Evolutionary conservation across 306 rosid genomes (phyloP).

Genomic region (Vigna reflexopilosa): DNA sequence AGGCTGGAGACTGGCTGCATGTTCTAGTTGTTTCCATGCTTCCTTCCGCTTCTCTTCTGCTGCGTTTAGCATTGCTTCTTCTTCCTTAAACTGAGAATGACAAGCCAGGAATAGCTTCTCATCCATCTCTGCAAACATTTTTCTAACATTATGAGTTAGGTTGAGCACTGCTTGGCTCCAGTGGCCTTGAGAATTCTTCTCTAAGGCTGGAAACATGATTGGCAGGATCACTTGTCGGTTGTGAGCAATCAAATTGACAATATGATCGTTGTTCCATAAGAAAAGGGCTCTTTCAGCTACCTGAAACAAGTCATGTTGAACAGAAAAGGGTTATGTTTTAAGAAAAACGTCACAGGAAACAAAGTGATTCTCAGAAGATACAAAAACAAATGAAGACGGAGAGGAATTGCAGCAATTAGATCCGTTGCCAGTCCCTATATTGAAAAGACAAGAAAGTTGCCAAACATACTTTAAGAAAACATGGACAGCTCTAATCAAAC

Average conservation of each 20-base stretch:
- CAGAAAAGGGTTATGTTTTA: neutral
- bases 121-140: slow-evolving; percentile 93
- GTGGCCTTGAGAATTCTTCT: slow-evolving; percentile 76
- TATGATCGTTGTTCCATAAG: slow-evolving; percentile 94
- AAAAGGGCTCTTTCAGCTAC: slow-evolving; percentile 97
- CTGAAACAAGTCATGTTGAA: slow-evolving; percentile 56
- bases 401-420: slow-evolving; percentile 5
- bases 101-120: slow-evolving; percentile 74
- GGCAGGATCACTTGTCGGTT: slow-evolving; percentile 87
- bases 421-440: neutral
- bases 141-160: slow-evolving; percentile 76
- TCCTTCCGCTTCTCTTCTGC: slow-evolving; percentile 71
- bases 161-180: slow-evolving; percentile 95
- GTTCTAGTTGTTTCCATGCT: slow-evolving; percentile 82
- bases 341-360: slow-evolving; percentile 32
- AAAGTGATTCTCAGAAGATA: slow-evolving; percentile 32
- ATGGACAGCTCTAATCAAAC: slow-evolving; percentile 29
- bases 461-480: slow-evolving; percentile 1
- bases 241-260: slow-evolving; percentile 83
- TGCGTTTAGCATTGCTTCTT: slow-evolving; percentile 57
- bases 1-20: slow-evolving; percentile 75
- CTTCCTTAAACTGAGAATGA: slow-evolving; percentile 67
- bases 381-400: slow-evolving; percentile 29
- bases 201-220: slow-evolving; percentile 78
- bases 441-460: neutral